These are phyloP conservation scores for Trichomonascaceae sp. DNA, from an alignment of 1,139 yeast genomes.

Conservation along the genomic window DNA sequence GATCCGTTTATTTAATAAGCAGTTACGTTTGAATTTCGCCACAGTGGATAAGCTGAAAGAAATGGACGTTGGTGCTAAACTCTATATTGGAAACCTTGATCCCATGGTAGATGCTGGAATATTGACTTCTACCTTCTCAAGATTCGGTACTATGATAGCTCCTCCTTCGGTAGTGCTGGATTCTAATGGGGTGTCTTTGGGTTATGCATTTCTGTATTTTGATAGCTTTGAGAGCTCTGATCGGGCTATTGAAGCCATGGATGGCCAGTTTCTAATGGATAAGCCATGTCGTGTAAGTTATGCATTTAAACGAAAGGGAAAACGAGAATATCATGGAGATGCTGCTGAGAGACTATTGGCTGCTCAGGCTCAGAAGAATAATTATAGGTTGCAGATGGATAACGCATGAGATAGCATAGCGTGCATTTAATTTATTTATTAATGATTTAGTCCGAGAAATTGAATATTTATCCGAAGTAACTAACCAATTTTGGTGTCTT, in stretches of 20 bases:
- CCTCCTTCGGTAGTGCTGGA: slow-evolving; percentile 53
- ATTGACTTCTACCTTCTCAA: slow-evolving; percentile 54
- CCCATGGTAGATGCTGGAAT: slow-evolving; percentile 60
- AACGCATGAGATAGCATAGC: neutral
- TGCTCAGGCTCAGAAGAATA: slow-evolving; percentile 49
- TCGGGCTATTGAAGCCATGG: slow-evolving; percentile 60
- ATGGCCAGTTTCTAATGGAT: slow-evolving; percentile 67
- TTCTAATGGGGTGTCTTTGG: slow-evolving; percentile 47
- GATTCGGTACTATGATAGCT: slow-evolving; percentile 58
- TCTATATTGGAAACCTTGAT: slow-evolving; percentile 69
- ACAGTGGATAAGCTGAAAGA: slow-evolving; percentile 31
- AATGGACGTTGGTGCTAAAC: slow-evolving; percentile 64
- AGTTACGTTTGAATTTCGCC: slow-evolving; percentile 54
- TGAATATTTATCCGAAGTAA: neutral
- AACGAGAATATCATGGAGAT: slow-evolving; percentile 69
- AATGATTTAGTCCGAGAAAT: neutral
- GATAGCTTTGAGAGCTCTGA: slow-evolving; percentile 67
- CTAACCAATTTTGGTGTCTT: no score
- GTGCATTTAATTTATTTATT: neutral
- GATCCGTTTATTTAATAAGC: slow-evolving; percentile 57
- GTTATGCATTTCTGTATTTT: slow-evolving; percentile 59
- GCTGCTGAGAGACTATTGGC: slow-evolving; percentile 69
- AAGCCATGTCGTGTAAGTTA: slow-evolving; percentile 55
- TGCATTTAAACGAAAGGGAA: slow-evolving; percentile 63
- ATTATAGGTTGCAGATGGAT: slow-evolving; percentile 17